Base-by-base conservation (phyloP, 371 early-diverging fungal genomes). In the Chytridium lagenaria region DNA sequence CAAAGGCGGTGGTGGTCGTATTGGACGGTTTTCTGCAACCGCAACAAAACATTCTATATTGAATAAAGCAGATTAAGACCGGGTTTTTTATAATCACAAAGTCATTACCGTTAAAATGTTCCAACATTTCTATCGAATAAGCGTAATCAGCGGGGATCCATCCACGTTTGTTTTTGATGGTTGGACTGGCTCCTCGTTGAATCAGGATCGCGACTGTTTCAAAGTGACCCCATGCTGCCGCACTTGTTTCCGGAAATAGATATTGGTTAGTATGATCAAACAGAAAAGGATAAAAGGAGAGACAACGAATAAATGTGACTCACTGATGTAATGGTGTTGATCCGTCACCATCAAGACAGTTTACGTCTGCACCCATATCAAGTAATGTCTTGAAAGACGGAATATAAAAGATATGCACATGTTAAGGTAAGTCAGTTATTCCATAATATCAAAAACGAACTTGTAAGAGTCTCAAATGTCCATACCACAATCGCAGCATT, bases 281-380 rank as follows among this genome's bases (percentile, higher is more conserved):
- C 12, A 12, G 67, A 51, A 1, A 34, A 26, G 16, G 22, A 50
- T 15, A 34, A 28, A 38, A 5, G n/a, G 23, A 66, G 67, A 66
- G 19, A 49, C n/a, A n/a, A n/a, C n/a, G n/a, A n/a, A n/a, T n/a
- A n/a, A n/a, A n/a, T n/a, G 67, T n/a, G 3, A 75, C 72, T 65
- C 59, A 80, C 80, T 81, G 80, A 59, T 81, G 84, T 50, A 83
- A 61, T 22, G 80, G 76, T 16, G 81, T 80, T 22, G 81, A 81
- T 49, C 81, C 84, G 2, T 80, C 75, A 22, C 39, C 57, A 69
- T 83, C 84, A 33, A 71, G 59, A 0, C 74, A 39, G 51, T 80
- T 78, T 1, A 80, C 73, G 49, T 83, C 74, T 5, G 74, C 81
- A 1, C 81, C 81, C 59, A 71, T 51, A 16, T 83, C 80, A 2